phyloP scores from a whole-genome alignment of 164 flowering plant species.

The Aristolochia fimbriata region DNA sequence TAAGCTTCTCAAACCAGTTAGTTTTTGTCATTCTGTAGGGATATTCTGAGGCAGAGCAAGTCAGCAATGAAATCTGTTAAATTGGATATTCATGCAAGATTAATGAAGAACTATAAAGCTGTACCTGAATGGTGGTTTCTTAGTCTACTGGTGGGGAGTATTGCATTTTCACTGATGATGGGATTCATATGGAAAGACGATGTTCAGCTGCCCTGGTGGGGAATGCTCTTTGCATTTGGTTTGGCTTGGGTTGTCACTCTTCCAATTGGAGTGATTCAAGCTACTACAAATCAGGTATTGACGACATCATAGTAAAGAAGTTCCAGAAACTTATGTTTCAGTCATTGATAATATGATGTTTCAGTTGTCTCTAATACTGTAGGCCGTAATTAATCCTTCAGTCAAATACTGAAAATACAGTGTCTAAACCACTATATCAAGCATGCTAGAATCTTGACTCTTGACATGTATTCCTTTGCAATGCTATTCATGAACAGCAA shows the following conservation, averaged over 20 bases:
- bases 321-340: background rate
- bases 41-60: slow-evolving; percentile 65
- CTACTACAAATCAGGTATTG: slow-evolving; percentile 88
- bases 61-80: slow-evolving; percentile 55
- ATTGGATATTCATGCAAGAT: slow-evolving; percentile 61
- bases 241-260: slow-evolving; percentile 78
- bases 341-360: background rate
- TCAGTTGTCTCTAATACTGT: background rate
- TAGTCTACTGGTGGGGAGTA: slow-evolving; percentile 43
- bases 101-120: slow-evolving; percentile 30
- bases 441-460: too few relatives aligned
- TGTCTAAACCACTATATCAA: too few relatives aligned
- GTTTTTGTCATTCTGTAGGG: slow-evolving; percentile 23
- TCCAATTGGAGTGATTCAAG: slow-evolving; percentile 95
- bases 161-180: slow-evolving; percentile 51
- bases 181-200: slow-evolving; percentile 62
- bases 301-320: background rate
- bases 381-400: too few relatives aligned
- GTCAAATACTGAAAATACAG: too few relatives aligned
- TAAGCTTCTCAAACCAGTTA: background rate
- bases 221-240: slow-evolving; percentile 71
- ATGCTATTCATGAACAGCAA: slow-evolving; percentile 56
- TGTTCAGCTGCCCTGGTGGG: slow-evolving; percentile 94
- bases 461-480: too few relatives aligned
- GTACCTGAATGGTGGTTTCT: slow-evolving; percentile 88